Evolutionary conservation across 2,329 filamentous ascomycete genomes (phyloP), one percentile per base, ranked within the genome.

Genomic region (Aspergillus spinulosporus): DNA sequence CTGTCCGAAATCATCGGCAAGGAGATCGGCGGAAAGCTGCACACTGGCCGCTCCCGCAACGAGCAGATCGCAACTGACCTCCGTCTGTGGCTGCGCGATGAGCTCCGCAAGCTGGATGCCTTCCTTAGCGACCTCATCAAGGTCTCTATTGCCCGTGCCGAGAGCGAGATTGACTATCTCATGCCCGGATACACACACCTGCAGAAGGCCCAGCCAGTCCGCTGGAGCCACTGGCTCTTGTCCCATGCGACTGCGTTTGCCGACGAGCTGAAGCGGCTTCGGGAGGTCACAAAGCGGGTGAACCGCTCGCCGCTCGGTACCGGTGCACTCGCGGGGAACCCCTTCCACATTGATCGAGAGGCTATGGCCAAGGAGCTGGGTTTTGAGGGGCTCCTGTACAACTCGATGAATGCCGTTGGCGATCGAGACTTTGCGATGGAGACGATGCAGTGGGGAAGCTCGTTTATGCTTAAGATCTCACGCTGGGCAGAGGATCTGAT

Each of bases 161-260:
- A 91, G 79, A 74, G 79, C 36, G 89, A 94, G 66, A 86, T 92
- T 61, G 87, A 89, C 64, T 80, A 84, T 62, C 73, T 95, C 67
- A 94, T 96, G 88, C 91, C 91, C 1, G 89, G 89, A 2, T 96
- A 96, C 76, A 95, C 90, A 11, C 91, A 96, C 74, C 77, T 94
- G 36, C 91, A 96, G 76, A 87, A 89, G 52, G 90, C 90, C 3
- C 84, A 78, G 89, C 90, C 90, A 1, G 85, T 96, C 64, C 81
- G 88, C 59, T 96, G 88, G 88, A 86, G 82, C 54, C 90, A 94
- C 68, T 93, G 88, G 88, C 80, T 96, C 69, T 76, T 96, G 61
- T 88, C 86, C 47, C 87, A 92, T 69, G 89, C 83, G 49, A 83
- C 84, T 49, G 83, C 84, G 32, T 93, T 96, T 68, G 79, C 83